Evolutionary conservation across 179 eudicot genomes (phyloP), one percentile per base, ranked within the genome.

Genomic region (Carnegiea gigantea): DNA sequence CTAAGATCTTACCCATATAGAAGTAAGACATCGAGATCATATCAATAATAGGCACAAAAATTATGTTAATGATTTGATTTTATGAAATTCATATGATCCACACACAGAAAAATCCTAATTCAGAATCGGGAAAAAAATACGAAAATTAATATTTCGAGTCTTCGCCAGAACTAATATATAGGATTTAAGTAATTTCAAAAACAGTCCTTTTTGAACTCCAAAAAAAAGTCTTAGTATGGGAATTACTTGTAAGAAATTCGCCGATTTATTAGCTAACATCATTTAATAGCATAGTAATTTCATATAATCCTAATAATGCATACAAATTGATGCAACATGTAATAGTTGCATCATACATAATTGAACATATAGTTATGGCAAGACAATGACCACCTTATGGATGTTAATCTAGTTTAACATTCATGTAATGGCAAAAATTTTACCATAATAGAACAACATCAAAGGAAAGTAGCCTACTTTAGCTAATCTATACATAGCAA

Each of bases 391-490:
- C 18, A 57, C 62, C 1, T 57, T 57, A 20, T 57, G 62, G 71
- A 28, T 65, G 33, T 24, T 65, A 65, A 65, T 24, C 67, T 65
- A 48, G 23, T 17, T 48, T 43, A 43, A 11, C 12, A 43, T 44
- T 73, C 6, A 73, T 73, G 33, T n/a, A 10, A 73, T 73, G 76
- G 23, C 76, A 73, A 26, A 38, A 43, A 23, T 73, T 40, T 21
- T 73, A 43, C 28, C 76, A 43, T 21, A 73, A 21, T 44, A 44
- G 20, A 72, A 43, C 75, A 53, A 62, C 38, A 67, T 67, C 1
- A 14, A 30, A 33, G 62, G 23, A 67, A 67, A 28, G 71, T 67
- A 67, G 71, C 38, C 71, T 67, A 67, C 18, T 67, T 40, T 67
- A 67, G 17, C 73, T 36, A 70, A 14, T 20, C 46, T 70, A 70